Evolutionary conservation across 768 basidiomycete genomes (phyloP).

Genomic region (Boletus patriciae): DNA sequence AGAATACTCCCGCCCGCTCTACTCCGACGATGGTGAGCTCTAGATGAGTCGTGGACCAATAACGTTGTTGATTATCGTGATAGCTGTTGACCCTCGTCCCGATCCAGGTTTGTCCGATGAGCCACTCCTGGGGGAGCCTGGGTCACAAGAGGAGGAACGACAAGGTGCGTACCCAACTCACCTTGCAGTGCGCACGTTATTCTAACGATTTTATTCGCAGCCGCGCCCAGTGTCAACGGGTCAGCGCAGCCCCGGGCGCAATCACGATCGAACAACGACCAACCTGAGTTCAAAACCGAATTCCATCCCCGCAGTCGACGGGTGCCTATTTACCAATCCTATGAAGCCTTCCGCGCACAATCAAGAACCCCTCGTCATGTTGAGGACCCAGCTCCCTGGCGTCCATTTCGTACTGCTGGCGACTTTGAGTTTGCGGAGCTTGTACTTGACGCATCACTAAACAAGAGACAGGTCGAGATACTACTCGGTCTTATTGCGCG

Average conservation of each 20-base stretch:
- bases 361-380: not conserved
- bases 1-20: too few species aligned
- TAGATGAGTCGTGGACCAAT: too few species aligned
- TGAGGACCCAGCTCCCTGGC: slow-evolving; percentile 27
- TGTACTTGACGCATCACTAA: slow-evolving; percentile 22
- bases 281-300: not conserved
- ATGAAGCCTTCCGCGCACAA: not conserved
- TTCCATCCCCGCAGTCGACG: not conserved
- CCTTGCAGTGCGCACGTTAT: not conserved
- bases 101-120: not conserved
- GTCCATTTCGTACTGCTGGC: slow-evolving; percentile 26
- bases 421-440: slow-evolving; percentile 36
- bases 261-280: not conserved
- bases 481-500: slow-evolving; percentile 21
- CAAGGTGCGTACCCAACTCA: not conserved
- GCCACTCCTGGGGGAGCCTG: not conserved
- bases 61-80: not conserved
- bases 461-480: slow-evolving; percentile 12
- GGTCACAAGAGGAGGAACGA: not conserved
- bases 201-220: not conserved
- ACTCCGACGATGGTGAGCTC: too few species aligned
- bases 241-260: not conserved
- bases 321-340: not conserved
- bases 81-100: not conserved
- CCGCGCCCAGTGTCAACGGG: not conserved